Evolutionary conservation across 139 green algal species (phyloP), one percentile per base, ranked within the genome.

Genomic region (Coelastrella sp.): DNA sequence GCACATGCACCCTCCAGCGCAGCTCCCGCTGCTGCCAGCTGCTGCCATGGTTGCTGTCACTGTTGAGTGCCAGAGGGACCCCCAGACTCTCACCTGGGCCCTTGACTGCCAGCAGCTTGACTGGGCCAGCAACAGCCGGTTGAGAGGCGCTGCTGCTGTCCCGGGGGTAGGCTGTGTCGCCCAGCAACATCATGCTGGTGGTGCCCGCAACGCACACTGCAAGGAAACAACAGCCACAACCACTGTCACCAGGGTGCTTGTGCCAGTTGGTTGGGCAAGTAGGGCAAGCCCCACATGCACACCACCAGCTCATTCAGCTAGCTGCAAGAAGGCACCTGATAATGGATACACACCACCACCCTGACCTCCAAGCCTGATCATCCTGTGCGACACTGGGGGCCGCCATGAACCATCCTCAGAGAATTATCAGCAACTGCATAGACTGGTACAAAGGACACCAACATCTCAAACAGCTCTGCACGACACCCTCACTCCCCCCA

Each of bases 51-150:
- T 24, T 35, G 60, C 73, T 25, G 81, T n/a, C 25, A 27, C 25
- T 59, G 25, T 63, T 84, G 25, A 22, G 15, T 56, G 27, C 22
- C 59, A 81, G 59, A 8, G 74, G 84, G 72, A 74, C 85, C 4
- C 92, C 92, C 25, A 94, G 72, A 78, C 89, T 93, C 76, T 94
- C 92, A 1, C 92, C 92, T 10, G 92, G 92, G 0, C 90, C 92
- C 90, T 93, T 93, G 25, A 85, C 49, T 3, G 90, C 92, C 22
- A 93, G 87, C 89, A 93, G 35, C 25, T 65, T 85, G 35, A 25
- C 20, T 7, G 49, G 24, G 24, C 14, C 49, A 10, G 8, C 59
- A 11, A 24, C 19, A 27, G 73, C 81, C 10, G 66, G 25, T 6
- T 73, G 85, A 24, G 19, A 74, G 35, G 35, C 35, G 65, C 85